Evolutionary conservation across 306 rosid species (phyloP).

Genomic region (barrel medic (Medicago truncatula)): MtrunA17r5.0-ANR NC_053044.1:40318501-40319000

Average conservation of each 20-base stretch:
- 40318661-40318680: too few relatives aligned
- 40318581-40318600: too few relatives aligned
- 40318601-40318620: too few relatives aligned
- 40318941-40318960: constrained; percentile 28
- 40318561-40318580: too few relatives aligned
- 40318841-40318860: not conserved
- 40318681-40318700: not conserved
- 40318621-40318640: too few relatives aligned
- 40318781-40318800: not conserved
- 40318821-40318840: not conserved
- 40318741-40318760: not conserved
- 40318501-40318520: too few relatives aligned
- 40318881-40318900: not conserved
- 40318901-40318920: not conserved
- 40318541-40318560: too few relatives aligned
- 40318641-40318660: too few relatives aligned
- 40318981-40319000: constrained; percentile 45
- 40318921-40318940: constrained; percentile 31
- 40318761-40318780: not conserved
- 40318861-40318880: not conserved
- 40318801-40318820: not conserved
- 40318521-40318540: too few relatives aligned
- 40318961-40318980: constrained; percentile 25
- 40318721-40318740: not conserved
- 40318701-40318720: constrained; percentile 19